Conservation (phyloP, 257 asterid genomes). For the Scutellaria galericulata region DNA sequence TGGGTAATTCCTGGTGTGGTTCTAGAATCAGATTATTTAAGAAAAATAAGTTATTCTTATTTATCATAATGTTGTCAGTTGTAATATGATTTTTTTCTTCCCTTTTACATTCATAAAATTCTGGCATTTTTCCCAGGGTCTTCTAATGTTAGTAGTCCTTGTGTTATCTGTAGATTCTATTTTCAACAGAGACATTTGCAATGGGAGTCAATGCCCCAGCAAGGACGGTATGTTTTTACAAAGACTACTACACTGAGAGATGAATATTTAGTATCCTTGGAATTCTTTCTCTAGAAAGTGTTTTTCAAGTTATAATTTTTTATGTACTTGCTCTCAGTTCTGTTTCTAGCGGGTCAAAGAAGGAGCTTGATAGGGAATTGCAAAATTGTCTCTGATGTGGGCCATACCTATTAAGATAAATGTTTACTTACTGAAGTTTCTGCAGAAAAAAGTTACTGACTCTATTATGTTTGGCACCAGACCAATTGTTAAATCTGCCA, state of each 20-base stretch:
- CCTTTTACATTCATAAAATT: not conserved
- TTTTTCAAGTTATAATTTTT: slow-evolving; percentile 5
- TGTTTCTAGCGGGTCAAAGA: slow-evolving; percentile 25
- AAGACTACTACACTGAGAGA: slow-evolving; percentile 23
- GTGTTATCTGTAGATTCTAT: slow-evolving; percentile 62
- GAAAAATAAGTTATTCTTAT: not conserved
- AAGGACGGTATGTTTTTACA: slow-evolving; percentile 73
- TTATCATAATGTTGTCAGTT: not conserved
- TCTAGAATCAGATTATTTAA: not conserved
- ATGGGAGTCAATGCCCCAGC: slow-evolving; percentile 99
- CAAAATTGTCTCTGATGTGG: not conserved
- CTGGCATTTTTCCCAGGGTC: slow-evolving; percentile 32
- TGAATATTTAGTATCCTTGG: slow-evolving; percentile 26
- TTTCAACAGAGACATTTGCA: slow-evolving; percentile 99
- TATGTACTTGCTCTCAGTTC: slow-evolving; percentile 15
- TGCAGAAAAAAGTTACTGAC: not conserved
- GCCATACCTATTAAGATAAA: not conserved
- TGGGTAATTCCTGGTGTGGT: not conserved
- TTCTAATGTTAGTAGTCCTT: slow-evolving; percentile 37
- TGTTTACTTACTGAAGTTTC: slow-evolving; percentile 10
- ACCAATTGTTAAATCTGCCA: not conserved
- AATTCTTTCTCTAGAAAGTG: slow-evolving; percentile 6
- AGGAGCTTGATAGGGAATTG: slow-evolving; percentile 10
- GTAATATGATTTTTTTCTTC: not conserved
- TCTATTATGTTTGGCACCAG: not conserved